Evolutionary conservation across 257 asterid genomes (phyloP).

Genomic region (Penstemon eatonii): DNA sequence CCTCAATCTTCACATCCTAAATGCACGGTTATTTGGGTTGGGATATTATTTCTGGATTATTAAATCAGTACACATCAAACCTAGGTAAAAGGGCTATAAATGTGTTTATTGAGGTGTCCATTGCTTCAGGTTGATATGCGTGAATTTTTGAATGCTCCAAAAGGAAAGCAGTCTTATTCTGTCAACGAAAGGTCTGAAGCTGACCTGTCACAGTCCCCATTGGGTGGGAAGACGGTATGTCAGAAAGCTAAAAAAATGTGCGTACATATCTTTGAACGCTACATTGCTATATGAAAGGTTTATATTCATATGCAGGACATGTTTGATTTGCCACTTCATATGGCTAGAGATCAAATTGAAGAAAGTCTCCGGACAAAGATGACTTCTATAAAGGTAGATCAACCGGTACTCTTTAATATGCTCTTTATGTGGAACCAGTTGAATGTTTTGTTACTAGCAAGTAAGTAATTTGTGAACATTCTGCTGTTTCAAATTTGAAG

Average conservation of each 20-base stretch:
- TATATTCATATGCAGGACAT: conserved; percentile 51
- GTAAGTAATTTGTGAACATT: conserved; percentile 5
- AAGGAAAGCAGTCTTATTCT: conserved; percentile 67
- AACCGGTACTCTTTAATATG: conserved; percentile 7
- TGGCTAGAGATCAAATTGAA: conserved; percentile 93
- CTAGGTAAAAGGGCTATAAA: not conserved
- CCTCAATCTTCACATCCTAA: not conserved
- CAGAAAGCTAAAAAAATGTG: conserved; percentile 15
- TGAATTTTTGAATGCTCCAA: conserved; percentile 85
- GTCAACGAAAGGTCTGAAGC: conserved; percentile 61
- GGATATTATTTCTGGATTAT: not conserved
- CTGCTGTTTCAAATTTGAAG: conserved; percentile 44
- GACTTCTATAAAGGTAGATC: conserved; percentile 78
- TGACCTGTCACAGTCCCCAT: conserved; percentile 80
- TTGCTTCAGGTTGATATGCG: conserved; percentile 84
- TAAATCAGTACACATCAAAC: not conserved
- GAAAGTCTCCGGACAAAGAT: conserved; percentile 79
- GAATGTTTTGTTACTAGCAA: not conserved
- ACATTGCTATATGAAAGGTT: conserved; percentile 24
- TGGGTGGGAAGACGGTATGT: conserved; percentile 91
- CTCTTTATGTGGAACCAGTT: not conserved
- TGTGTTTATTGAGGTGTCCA: conserved; percentile 19
- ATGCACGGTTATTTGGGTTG: not conserved
- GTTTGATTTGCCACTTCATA: conserved; percentile 91
- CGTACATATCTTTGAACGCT: conserved; percentile 19